These are phyloP conservation scores for Aspergillus incahuasiensis DNA, from an alignment of 495 filamentous ascomycete genomes.

Conservation along the genomic window DNA sequence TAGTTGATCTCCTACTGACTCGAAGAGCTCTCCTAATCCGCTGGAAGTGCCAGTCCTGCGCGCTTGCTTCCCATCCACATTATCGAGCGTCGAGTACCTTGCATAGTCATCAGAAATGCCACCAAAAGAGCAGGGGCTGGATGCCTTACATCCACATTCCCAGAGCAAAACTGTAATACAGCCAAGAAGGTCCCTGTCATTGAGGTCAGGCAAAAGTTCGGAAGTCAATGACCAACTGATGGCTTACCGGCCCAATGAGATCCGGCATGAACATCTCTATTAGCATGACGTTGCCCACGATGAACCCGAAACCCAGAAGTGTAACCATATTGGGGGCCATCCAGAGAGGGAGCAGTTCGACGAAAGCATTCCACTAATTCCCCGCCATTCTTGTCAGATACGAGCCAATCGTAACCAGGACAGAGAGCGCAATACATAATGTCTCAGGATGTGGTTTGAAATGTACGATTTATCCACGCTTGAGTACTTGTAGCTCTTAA, in stretches of 20 bases:
- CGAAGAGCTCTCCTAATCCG: conserved; percentile 91
- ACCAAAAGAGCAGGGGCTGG: neutral
- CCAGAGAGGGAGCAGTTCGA: conserved; percentile 89
- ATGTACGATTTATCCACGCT: conserved; percentile 95
- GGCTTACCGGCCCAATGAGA: conserved; percentile 78
- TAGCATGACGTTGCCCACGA: conserved; percentile 77
- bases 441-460: conserved; percentile 86
- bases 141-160: conserved; percentile 78
- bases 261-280: conserved; percentile 84
- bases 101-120: neutral
- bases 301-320: conserved; percentile 90
- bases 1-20: conserved; percentile 46
- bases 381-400: conserved; percentile 11
- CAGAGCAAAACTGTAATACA: conserved; percentile 92
- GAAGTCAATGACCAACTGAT: neutral
- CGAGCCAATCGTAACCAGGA: neutral
- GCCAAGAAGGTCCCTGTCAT: conserved; percentile 74
- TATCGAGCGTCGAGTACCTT: conserved; percentile 96
- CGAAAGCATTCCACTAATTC: conserved; percentile 90
- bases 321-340: conserved; percentile 97
- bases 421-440: conserved; percentile 68
- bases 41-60: conserved; percentile 92
- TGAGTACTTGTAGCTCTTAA: conserved; percentile 95
- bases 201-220: conserved; percentile 16
- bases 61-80: conserved; percentile 97